Conservation (phyloP, 768 basidiomycete species). For the Cystofilobasidium bisporidii region DNA sequence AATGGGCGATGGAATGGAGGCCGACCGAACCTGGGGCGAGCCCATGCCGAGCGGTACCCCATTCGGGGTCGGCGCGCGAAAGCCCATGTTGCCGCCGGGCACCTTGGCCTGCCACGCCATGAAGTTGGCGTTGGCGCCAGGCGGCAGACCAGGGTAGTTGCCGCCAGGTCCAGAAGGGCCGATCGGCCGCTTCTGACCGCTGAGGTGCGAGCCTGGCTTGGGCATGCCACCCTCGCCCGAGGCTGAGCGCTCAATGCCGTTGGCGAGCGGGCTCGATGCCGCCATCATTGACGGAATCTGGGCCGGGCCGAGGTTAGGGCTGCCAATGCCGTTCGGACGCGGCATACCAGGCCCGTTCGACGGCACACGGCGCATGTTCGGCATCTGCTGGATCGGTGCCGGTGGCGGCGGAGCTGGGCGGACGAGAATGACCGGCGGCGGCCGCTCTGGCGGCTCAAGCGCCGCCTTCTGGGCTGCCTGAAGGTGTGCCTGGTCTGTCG, state of each 20-base stretch:
- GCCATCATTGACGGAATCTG: conserved; percentile 15
- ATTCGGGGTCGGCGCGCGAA: conserved; percentile 9
- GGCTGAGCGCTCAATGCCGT: conserved; percentile 1
- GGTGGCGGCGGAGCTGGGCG: conserved; percentile 16
- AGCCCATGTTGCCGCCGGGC: neutral
- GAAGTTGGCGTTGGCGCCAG: conserved; percentile 9
- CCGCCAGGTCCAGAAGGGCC: conserved; percentile 7
- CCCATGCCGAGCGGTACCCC: conserved; percentile 8
- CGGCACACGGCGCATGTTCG: conserved; percentile 10
- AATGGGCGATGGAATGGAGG: conserved; percentile 3
- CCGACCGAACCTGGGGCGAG: conserved; percentile 2
- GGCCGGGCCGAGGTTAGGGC: neutral
- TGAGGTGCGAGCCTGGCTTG: neutral
- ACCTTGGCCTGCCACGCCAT: conserved; percentile 17
- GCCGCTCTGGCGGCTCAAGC: conserved; percentile 23
- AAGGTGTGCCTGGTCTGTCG: conserved; percentile 20
- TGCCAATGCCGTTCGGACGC: conserved; percentile 15
- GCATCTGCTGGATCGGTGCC: conserved; percentile 6
- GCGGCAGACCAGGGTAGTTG: conserved; percentile 18
- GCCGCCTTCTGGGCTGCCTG: conserved; percentile 20
- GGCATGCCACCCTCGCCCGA: neutral
- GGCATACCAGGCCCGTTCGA: conserved; percentile 18
- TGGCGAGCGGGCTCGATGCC: conserved; percentile 3
- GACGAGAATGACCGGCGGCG: conserved; percentile 27
- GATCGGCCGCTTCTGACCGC: neutral